Percentiles rank a stretch among this genome's conserved stretches.
Conservation (phyloP, 2,329 filamentous ascomycete species). For the Alternaria arborescens region DNA sequence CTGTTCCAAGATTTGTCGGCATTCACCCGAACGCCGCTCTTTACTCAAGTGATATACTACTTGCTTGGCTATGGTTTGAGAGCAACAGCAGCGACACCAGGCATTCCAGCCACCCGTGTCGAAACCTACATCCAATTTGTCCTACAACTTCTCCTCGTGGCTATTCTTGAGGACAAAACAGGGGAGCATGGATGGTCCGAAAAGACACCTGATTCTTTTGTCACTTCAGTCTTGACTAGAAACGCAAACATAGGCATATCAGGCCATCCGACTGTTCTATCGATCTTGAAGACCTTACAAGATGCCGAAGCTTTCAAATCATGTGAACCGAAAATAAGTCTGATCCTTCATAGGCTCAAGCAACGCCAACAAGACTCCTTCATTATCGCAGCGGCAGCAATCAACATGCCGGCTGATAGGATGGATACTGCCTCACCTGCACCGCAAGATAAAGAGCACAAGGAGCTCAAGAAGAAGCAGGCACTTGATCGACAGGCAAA, state of each 20-base stretch:
- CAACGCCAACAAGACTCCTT: slow-evolving; percentile 81
- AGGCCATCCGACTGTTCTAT: slow-evolving; percentile 58
- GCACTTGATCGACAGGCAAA: slow-evolving; percentile 88
- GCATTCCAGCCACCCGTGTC: slow-evolving; percentile 80
- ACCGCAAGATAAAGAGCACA: slow-evolving; percentile 73
- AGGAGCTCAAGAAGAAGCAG: slow-evolving; percentile 87
- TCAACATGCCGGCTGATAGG: slow-evolving; percentile 74
- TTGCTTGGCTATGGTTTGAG: slow-evolving; percentile 82
- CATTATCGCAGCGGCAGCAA: slow-evolving; percentile 68
- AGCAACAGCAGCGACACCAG: slow-evolving; percentile 72
- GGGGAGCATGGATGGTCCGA: slow-evolving; percentile 52
- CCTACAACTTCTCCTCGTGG: slow-evolving; percentile 85
- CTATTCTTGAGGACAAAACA: slow-evolving; percentile 80
- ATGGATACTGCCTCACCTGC: slow-evolving; percentile 86
- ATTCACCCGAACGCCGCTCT: slow-evolving; percentile 85
- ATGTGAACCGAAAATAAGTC: slow-evolving; percentile 82
- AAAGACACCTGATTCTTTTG: slow-evolving; percentile 70
- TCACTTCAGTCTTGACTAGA: slow-evolving; percentile 73
- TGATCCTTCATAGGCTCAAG: slow-evolving; percentile 85
- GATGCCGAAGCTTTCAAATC: slow-evolving; percentile 78
- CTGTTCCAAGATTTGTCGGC: slow-evolving; percentile 77
- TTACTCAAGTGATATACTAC: slow-evolving; percentile 90
- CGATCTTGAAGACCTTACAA: slow-evolving; percentile 62
- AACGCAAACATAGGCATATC: slow-evolving; percentile 58
- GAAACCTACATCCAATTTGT: slow-evolving; percentile 94